Percentiles rank a stretch among this genome's conserved stretches.
Evolutionary conservation across 768 basidiomycete genomes (phyloP).

Genomic region (Trametes villosa): DNA sequence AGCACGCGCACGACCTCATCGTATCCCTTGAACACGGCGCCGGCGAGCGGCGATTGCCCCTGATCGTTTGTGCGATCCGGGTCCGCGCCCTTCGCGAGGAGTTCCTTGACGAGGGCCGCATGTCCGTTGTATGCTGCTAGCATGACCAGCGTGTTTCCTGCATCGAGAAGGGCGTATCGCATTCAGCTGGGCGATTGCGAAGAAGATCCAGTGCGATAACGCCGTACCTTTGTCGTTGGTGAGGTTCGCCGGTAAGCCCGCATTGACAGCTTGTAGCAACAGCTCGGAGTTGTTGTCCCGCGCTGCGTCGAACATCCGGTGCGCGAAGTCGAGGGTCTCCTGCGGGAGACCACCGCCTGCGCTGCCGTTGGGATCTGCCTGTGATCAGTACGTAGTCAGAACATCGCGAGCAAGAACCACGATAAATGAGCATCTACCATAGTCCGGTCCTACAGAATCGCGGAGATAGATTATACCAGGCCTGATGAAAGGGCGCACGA

Average conservation of each 20-base stretch:
- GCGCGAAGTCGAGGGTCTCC: conserved; percentile 54
- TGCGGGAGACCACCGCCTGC: conserved; percentile 39
- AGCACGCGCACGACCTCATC: conserved; percentile 65
- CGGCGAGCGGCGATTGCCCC: conserved; percentile 74
- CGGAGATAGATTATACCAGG: neutral
- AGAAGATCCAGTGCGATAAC: neutral
- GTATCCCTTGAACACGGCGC: conserved; percentile 77
- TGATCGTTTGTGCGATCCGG: conserved; percentile 72
- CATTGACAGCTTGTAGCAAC: conserved; percentile 63
- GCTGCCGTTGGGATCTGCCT: conserved; percentile 8
- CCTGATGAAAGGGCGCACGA: neutral
- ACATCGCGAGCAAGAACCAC: too few species aligned
- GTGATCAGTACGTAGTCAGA: neutral
- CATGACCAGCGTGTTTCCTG: conserved; percentile 83
- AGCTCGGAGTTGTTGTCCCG: conserved; percentile 57
- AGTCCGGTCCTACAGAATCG: neutral
- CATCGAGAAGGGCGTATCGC: neutral
- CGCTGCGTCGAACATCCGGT: conserved; percentile 77
- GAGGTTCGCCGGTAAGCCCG: conserved; percentile 72
- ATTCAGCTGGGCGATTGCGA: neutral
- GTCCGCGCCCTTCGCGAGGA: conserved; percentile 64
- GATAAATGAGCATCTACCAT: too few species aligned
- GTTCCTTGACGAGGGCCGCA: conserved; percentile 50
- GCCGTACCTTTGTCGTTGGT: conserved; percentile 68
- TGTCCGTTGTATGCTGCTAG: conserved; percentile 77